These are phyloP conservation scores for Euphrasia confusa DNA, from an alignment of 257 asterid genomes.

Conservation along the genomic window DNA sequence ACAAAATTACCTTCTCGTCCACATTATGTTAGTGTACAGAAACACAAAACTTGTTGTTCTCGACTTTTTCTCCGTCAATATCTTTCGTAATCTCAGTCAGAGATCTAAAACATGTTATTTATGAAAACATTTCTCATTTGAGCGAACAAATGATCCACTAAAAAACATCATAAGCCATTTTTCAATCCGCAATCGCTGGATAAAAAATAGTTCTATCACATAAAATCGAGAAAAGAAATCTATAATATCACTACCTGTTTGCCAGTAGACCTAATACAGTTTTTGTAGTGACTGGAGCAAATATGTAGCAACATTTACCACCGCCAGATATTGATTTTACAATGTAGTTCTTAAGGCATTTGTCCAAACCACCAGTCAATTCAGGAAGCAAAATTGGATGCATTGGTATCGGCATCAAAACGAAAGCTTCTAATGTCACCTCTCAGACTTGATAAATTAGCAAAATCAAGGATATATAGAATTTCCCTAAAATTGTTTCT, in stretches of 20 bases:
- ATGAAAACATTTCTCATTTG: constrained; percentile 13
- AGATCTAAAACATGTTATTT: constrained; percentile 51
- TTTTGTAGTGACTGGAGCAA: constrained; percentile 30
- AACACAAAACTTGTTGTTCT: constrained; percentile 90
- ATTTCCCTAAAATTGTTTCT: too few relatives aligned
- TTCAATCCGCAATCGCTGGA: not conserved
- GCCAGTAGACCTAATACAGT: constrained; percentile 63
- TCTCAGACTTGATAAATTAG: not conserved
- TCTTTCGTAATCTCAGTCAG: constrained; percentile 66
- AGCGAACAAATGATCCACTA: constrained; percentile 4
- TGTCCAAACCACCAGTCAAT: constrained; percentile 62
- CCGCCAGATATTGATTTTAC: constrained; percentile 63
- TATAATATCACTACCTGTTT: constrained; percentile 49
- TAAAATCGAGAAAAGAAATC: constrained; percentile 6
- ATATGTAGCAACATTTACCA: constrained; percentile 43
- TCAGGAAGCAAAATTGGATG: constrained; percentile 88
- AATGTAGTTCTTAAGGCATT: constrained; percentile 62
- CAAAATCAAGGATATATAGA: not conserved
- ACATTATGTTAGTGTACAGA: constrained; percentile 96
- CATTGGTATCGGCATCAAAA: constrained; percentile 85
- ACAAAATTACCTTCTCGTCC: constrained; percentile 59
- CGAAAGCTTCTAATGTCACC: constrained; percentile 72
- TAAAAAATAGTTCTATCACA: constrained; percentile 6
- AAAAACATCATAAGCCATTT: not conserved
- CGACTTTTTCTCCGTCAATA: constrained; percentile 67